phyloP scores from a whole-genome alignment of 2,329 filamentous ascomycete species.

The Fusarium nygamai region DNA sequence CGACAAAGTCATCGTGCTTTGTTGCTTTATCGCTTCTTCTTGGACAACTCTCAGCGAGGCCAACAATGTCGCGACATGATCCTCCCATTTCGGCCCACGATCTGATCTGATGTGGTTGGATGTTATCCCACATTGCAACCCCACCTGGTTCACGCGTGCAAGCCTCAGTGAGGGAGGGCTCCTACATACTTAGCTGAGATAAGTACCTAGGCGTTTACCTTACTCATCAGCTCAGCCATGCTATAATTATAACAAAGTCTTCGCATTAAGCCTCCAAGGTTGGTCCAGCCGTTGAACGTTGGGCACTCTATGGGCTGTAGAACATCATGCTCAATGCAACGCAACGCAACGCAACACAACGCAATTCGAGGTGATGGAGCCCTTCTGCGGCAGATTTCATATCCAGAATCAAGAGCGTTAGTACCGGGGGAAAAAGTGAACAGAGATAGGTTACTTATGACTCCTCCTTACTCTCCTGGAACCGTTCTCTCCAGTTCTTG shows the following conservation, averaged over 20 bases:
- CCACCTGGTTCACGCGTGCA: background rate
- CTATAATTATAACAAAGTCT: background rate
- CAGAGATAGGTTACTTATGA: background rate
- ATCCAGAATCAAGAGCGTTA: background rate
- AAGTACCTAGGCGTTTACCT: background rate
- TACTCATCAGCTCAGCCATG: background rate
- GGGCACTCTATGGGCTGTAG: background rate
- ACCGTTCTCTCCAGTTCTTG: background rate
- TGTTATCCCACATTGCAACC: background rate
- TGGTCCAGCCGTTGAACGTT: background rate
- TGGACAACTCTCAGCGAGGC: background rate
- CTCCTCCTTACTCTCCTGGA: background rate
- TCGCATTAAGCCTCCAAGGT: background rate
- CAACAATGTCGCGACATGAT: background rate
- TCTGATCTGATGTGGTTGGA: background rate
- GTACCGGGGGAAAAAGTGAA: background rate
- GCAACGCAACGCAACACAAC: background rate
- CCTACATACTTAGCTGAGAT: background rate
- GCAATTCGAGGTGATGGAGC: background rate
- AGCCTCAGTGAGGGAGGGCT: background rate
- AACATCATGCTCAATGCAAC: background rate
- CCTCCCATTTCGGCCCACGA: background rate
- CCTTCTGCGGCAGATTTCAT: background rate
- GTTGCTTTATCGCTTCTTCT: background rate
- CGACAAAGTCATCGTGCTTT: background rate